Evolutionary conservation across 2,329 filamentous ascomycete species (phyloP).

Genomic region (Fusarium torreyae): DNA sequence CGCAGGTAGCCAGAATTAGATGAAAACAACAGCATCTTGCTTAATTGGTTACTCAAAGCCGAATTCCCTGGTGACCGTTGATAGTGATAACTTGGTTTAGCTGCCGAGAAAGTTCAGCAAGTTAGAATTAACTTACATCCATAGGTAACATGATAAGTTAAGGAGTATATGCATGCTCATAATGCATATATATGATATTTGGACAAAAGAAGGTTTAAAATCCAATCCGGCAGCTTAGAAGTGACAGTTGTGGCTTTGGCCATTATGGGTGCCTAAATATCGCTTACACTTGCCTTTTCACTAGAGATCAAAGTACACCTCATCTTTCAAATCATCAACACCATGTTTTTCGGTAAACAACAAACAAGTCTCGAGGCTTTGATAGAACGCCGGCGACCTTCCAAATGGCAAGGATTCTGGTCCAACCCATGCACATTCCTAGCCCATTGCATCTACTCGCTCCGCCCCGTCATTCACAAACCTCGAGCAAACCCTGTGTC

Average conservation of each 20-base stretch:
- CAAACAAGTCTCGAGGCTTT: conserved; percentile 11
- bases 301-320: background rate
- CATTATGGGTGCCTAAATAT: conserved; percentile 10
- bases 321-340: background rate
- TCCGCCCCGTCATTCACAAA: background rate
- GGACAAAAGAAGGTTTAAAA: no score
- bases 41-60: no score
- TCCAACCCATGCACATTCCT: conserved; percentile 13
- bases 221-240: background rate
- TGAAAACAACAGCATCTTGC: no score
- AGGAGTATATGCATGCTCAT: no score
- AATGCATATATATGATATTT: no score
- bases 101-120: no score
- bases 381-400: conserved; percentile 18
- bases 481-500: conserved; percentile 29
- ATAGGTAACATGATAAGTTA: no score
- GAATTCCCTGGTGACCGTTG: no score
- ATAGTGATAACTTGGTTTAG: no score
- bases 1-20: no score
- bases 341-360: conserved; percentile 11
- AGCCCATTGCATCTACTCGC: conserved; percentile 15
- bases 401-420: conserved; percentile 22
- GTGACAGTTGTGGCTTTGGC: background rate
- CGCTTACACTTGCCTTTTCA: background rate
- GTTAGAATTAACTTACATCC: no score